A percentile compares a stretch with the other conserved stretches of the same genome.
Evolutionary conservation across 768 basidiomycete genomes (phyloP).

Genomic region (Trametes gibbosa): DNA sequence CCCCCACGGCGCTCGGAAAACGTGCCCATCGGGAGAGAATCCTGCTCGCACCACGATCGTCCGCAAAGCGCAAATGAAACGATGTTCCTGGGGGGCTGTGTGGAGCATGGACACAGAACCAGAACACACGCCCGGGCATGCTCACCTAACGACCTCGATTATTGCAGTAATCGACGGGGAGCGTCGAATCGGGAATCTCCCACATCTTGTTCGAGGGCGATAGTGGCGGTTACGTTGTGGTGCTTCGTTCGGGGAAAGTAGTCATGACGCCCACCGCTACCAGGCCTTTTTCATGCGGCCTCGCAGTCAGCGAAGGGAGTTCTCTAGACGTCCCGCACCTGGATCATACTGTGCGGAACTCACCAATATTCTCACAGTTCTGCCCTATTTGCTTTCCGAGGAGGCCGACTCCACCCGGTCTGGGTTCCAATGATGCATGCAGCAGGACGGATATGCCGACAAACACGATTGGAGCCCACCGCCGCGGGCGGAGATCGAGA

Average conservation of each 20-base stretch:
- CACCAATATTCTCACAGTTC: neutral
- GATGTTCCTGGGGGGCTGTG: slow-evolving; percentile 9
- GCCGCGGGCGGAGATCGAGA: neutral
- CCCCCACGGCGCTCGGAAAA: neutral
- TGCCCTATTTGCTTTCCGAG: neutral
- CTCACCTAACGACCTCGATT: neutral
- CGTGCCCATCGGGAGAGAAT: neutral
- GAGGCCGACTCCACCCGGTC: neutral
- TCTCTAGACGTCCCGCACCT: no score
- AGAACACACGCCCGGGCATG: neutral
- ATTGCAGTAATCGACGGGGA: neutral
- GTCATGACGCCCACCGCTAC: no score
- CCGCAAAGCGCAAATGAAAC: neutral
- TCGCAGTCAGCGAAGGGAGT: no score
- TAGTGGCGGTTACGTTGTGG: no score
- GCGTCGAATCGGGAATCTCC: no score
- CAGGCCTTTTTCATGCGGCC: no score
- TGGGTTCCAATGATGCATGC: neutral
- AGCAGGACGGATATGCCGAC: neutral
- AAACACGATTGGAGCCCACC: neutral
- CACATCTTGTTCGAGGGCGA: no score
- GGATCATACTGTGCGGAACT: no score
- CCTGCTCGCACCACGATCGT: slow-evolving; percentile 5
- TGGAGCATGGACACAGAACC: neutral
- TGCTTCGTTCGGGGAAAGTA: no score